Evolutionary conservation across 306 rosid genomes (phyloP).

Genomic region (Acacia melanoxylon): DNA sequence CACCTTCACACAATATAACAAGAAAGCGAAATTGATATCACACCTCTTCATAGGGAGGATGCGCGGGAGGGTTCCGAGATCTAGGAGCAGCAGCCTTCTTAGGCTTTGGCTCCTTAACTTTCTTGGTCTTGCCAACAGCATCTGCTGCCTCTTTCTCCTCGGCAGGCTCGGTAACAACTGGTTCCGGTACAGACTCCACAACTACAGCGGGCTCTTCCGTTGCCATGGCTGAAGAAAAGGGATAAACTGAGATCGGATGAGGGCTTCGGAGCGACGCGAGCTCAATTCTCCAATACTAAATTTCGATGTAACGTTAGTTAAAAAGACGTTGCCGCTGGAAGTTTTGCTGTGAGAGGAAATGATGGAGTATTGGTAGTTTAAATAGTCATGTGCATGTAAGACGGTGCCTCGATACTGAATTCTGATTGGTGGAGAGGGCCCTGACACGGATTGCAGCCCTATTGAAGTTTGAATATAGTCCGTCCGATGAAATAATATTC

Average conservation of each 20-base stretch:
- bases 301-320: not conserved
- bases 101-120: constrained; percentile 49
- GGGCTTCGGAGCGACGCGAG: not conserved
- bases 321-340: constrained; percentile 30
- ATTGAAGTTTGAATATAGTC: constrained; percentile 52
- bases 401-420: constrained; percentile 38
- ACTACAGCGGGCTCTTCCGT: constrained; percentile 54
- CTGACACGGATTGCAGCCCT: constrained; percentile 58
- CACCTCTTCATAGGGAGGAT: constrained; percentile 78
- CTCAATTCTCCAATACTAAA: constrained; percentile 8
- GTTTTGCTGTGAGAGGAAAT: constrained; percentile 45
- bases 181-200: constrained; percentile 39
- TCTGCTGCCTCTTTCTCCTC: constrained; percentile 41
- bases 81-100: constrained; percentile 48
- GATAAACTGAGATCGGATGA: not conserved
- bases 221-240: constrained; percentile 39
- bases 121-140: constrained; percentile 40
- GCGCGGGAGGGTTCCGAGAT: constrained; percentile 47
- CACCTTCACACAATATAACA: not conserved
- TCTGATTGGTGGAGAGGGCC: constrained; percentile 52
- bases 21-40: not conserved
- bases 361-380: constrained; percentile 53
- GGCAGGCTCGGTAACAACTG: constrained; percentile 30
- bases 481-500: constrained; percentile 51
- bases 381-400: constrained; percentile 53